Evolutionary conservation across 495 filamentous ascomycete species (phyloP).

Genomic region (Lophiostoma macrostomum): DNA sequence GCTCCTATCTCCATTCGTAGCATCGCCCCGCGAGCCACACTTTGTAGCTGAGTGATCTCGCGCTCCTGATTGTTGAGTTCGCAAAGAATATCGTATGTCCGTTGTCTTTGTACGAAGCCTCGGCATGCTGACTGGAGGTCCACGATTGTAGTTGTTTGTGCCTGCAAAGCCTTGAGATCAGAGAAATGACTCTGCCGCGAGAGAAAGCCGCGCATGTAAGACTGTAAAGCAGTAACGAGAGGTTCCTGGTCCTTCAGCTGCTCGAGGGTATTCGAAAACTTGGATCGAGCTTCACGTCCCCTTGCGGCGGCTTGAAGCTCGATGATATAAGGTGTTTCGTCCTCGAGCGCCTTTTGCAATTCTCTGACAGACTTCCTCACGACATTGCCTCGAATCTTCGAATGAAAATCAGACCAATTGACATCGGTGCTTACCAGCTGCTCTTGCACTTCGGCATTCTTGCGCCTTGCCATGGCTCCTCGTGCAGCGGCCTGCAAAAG

Average conservation of each 20-base stretch:
- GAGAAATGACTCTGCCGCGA: conserved; percentile 45
- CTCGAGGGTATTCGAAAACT: conserved; percentile 34
- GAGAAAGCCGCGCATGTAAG: conserved; percentile 38
- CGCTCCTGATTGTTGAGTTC: conserved; percentile 56
- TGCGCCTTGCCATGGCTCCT: conserved; percentile 20
- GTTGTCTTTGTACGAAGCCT: conserved; percentile 56
- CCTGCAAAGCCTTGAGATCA: conserved; percentile 57
- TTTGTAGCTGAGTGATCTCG: conserved; percentile 67
- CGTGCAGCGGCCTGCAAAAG: conserved; percentile 27
- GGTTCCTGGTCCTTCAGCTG: conserved; percentile 41
- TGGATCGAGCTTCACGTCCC: conserved; percentile 43
- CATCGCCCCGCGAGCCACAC: conserved; percentile 72
- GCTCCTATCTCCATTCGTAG: conserved; percentile 67
- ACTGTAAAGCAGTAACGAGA: conserved; percentile 39
- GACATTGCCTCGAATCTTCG: conserved; percentile 24
- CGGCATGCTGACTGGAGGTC: conserved; percentile 69
- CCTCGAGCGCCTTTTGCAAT: conserved; percentile 25
- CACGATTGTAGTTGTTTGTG: conserved; percentile 55
- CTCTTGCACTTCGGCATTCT: conserved; percentile 31
- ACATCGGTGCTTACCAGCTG: conserved; percentile 31
- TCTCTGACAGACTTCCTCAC: conserved; percentile 26
- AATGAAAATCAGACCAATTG: conserved; percentile 33
- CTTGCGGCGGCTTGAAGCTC: conserved; percentile 45
- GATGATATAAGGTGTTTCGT: conserved; percentile 38
- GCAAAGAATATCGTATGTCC: conserved; percentile 51